Evolutionary conservation across 2,329 filamentous ascomycete species (phyloP), one percentile per base, ranked within the genome.

Genomic region (Ceratocystis harringtonii): DNA sequence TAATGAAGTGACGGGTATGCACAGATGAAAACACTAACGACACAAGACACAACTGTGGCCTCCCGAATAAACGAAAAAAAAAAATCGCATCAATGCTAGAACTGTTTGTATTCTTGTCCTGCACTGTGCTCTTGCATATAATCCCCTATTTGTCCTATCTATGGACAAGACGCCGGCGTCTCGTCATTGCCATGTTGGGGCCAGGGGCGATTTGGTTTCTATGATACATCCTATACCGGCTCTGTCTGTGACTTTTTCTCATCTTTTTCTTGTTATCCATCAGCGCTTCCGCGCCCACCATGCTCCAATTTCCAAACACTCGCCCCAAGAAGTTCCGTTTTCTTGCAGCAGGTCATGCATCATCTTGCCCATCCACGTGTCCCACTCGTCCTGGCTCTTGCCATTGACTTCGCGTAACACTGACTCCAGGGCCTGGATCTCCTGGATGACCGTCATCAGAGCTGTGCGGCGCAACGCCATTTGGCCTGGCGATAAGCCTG

Each of bases 331-430:
- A 19, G 89, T 86, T 22, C 89, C 89, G 65, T 85, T 86, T 68
- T 92, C 87, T 73, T 87, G 85, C 72, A 95, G 81, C 71, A 96
- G 75, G 74, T 94, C 88, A 60, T 84, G 83, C 81, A 90, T 92
- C 87, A 96, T 89, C 74, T 87, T 89, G 50, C 86, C 85, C 76
- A 89, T 84, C 92, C 92, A 96, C 52, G 84, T 80, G 73, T 95
- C 89, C 91, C 91, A 96, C 76, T 96, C 92, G 70, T 95, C 90
- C 72, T 89, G 84, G 71, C 87, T 90, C 78, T 95, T 95, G 15
- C 87, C 88, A 71, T 88, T 95, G 58, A 85, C 84, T 71, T 95
- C 88, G 70, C 88, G 84, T 70, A 96, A 77, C 67, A 94, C 76
- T 4, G 90, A 89, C 75, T 96, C 92, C 71, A 96, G 77, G 68